phyloP scores from a whole-genome alignment of 257 asterid species.

The Nemophila menziesii region DNA sequence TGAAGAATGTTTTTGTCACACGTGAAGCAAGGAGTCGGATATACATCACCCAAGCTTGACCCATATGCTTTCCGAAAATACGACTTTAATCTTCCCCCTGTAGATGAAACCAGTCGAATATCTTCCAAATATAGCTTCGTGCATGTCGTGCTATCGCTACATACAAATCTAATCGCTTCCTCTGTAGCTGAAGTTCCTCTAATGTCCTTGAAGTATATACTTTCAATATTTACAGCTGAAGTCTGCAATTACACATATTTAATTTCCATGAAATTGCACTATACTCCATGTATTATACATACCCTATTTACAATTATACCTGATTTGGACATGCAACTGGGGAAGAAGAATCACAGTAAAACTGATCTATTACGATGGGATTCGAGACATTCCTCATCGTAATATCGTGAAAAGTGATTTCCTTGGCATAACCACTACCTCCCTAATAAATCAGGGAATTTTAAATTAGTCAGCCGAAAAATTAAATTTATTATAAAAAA shows the following conservation, averaged over 20 bases:
- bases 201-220: constrained; percentile 31
- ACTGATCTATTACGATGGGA: constrained; percentile 79
- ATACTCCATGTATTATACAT: too few relatives aligned
- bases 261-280: too few relatives aligned
- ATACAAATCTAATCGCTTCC: constrained; percentile 42
- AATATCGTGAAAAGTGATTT: constrained; percentile 51
- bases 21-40: constrained; percentile 51
- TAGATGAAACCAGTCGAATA: constrained; percentile 25
- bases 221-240: constrained; percentile 35
- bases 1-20: constrained; percentile 27
- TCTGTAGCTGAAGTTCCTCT: constrained; percentile 65
- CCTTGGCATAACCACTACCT: constrained; percentile 67
- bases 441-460: constrained; percentile 34
- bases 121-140: constrained; percentile 37
- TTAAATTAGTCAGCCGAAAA: neutral
- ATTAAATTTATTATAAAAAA: neutral
- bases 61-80: constrained; percentile 80
- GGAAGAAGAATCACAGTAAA: constrained; percentile 80
- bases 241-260: too few relatives aligned
- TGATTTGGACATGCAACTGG: constrained; percentile 45
- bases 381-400: constrained; percentile 74
- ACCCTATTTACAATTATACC: too few relatives aligned
- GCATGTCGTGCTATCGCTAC: constrained; percentile 72
- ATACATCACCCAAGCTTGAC: constrained; percentile 28
- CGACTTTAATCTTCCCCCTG: constrained; percentile 30